Percentiles rank a stretch among this genome's conserved stretches.
Conservation (phyloP, 768 basidiomycete genomes). For the Agaricus bisporus region DNA sequence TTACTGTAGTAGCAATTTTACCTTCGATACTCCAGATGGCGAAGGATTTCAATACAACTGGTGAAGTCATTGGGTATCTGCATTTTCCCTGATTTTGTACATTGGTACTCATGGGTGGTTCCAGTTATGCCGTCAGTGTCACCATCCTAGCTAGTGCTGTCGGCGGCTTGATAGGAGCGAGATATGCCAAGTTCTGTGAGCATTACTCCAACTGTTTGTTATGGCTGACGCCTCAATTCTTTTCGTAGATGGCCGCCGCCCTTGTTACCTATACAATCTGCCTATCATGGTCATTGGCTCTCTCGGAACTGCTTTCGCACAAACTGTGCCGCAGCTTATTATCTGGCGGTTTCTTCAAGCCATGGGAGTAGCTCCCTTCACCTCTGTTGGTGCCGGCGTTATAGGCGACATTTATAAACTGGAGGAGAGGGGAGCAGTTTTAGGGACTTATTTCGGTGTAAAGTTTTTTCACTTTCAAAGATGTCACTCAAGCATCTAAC, state of each 20-base stretch:
- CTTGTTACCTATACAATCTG: constrained; percentile 51
- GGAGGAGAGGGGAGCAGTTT: constrained; percentile 53
- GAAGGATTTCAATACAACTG: constrained; percentile 51
- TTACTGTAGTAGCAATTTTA: constrained; percentile 62
- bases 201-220: background rate
- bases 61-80: constrained; percentile 25
- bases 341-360: constrained; percentile 65
- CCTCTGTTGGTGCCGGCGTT: constrained; percentile 51
- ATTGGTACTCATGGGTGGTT: too few species aligned
- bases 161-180: constrained; percentile 26
- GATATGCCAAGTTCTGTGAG: constrained; percentile 34
- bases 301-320: constrained; percentile 48
- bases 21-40: constrained; percentile 73
- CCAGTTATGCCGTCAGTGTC: too few species aligned
- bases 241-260: constrained; percentile 54
- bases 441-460: constrained; percentile 55
- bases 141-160: constrained; percentile 28
- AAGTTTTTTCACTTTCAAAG: background rate
- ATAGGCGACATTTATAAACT: constrained; percentile 64
- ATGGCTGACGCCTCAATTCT: background rate
- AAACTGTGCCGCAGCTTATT: constrained; percentile 40
- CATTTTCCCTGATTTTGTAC: too few species aligned
- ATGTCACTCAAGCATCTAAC: too few species aligned
- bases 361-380: constrained; percentile 54
- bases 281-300: constrained; percentile 57